Conservation (phyloP, 2,329 filamentous ascomycete genomes). For the Fusarium penzigii region DNA sequence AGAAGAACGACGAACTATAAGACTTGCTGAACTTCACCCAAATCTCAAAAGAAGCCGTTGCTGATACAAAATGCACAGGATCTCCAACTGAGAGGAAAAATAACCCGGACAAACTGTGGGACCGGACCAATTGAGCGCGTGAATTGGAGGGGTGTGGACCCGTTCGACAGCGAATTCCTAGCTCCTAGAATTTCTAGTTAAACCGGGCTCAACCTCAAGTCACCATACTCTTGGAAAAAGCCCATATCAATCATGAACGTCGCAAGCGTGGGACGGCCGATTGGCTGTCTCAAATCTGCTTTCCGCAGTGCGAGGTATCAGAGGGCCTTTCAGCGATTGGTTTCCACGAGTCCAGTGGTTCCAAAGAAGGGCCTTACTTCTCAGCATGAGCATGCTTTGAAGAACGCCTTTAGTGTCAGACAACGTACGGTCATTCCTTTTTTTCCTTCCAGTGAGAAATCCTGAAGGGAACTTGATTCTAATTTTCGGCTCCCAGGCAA, state of each 20-base stretch:
- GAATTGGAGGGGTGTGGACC: constrained; percentile 17
- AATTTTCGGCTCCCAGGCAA: constrained; percentile 27
- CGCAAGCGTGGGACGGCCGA: constrained; percentile 62
- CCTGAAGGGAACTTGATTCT: constrained; percentile 2
- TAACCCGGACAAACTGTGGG: constrained; percentile 32
- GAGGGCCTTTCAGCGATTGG: constrained; percentile 43
- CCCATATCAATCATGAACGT: constrained; percentile 56
- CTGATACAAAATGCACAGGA: constrained; percentile 14
- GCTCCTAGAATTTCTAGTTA: constrained; percentile 30
- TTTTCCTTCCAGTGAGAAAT: neutral
- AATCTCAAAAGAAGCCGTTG: constrained; percentile 1
- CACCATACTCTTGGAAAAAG: constrained; percentile 21
- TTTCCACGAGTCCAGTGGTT: constrained; percentile 43
- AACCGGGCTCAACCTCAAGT: constrained; percentile 19
- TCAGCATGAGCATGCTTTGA: constrained; percentile 11
- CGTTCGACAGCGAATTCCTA: constrained; percentile 9
- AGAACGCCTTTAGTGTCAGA: constrained; percentile 32
- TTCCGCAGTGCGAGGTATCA: constrained; percentile 60
- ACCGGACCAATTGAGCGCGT: constrained; percentile 40
- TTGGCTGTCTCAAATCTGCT: constrained; percentile 69
- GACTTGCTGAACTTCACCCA: constrained; percentile 5
- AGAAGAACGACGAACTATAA: constrained; percentile 6
- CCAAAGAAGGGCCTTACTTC: constrained; percentile 19
- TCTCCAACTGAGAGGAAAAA: constrained; percentile 13
- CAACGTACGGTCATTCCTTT: constrained; percentile 34